Base-by-base conservation (phyloP, 257 asterid species). In the Cordia subcordata region DNA sequence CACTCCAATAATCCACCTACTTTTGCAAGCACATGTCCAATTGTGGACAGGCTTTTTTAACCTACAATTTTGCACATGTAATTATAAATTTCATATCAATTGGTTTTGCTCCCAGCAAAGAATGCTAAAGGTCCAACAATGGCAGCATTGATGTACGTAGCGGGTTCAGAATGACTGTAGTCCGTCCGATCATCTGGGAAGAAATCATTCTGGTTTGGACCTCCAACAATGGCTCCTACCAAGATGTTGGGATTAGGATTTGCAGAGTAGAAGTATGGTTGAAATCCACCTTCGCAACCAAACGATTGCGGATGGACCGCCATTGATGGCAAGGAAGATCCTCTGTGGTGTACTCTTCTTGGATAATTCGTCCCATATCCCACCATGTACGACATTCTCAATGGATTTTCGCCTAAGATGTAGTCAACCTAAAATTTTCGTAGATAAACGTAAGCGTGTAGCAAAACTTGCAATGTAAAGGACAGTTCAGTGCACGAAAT, bases 371-470 rank as follows among this genome's bases (percentile, higher is more conserved):
- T 2, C 0, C 98, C 94, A 23, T 76, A 87, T 11, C 96, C 98
- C 18, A 87, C 98, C 98, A 90, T 90, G 75, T 81, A 90, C 0
- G 98, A 90, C 89, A 80, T 85, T 61, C 64, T 80, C 83, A 83
- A 60, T 0, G 98, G 96, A 61, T 90, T 90, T 4, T 85, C 85
- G 1, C 98, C 96, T 37, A 90, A 58, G 0, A 87, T 85, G 66
- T 90, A 90, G 76, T 90, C 84, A 61, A 90, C 91, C 95, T 88
- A 76, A 10, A 37, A 62, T 21, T n/a, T 49, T 1, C 40, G 39
- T 8, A 13, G 4, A 15, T 3, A 11, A 8, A 51, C 11, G 14
- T 42, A 65, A 51, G 38, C 19, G 12, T 13, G 9, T 22, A n/a
- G 22, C 17, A 39, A 38, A 47, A 0, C 14, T 47, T 18, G 16